A percentile compares a stretch with the other conserved stretches of the same genome.
phyloP scores from a whole-genome alignment of 73 alveolate species.

The Blepharisma japonicum region DNA sequence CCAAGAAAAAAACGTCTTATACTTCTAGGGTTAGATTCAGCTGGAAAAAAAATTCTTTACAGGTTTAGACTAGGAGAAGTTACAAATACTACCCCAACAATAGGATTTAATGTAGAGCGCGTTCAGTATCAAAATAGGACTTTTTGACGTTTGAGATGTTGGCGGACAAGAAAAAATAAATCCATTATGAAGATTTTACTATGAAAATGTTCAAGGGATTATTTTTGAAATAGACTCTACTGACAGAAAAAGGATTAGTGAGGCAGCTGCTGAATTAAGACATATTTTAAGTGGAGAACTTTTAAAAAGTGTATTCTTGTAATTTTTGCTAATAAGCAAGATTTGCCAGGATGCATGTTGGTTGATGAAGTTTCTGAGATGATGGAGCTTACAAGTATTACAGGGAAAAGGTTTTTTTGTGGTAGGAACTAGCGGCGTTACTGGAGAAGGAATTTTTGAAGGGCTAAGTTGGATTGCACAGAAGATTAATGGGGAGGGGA shows the following conservation, averaged over 20 bases:
- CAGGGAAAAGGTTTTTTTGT: no score
- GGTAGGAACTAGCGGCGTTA: no score
- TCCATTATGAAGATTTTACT: conserved; percentile 47
- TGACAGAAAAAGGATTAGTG: conserved; percentile 91
- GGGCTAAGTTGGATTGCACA: neutral
- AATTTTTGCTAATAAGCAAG: conserved; percentile 61
- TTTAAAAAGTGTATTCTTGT: conserved; percentile 51
- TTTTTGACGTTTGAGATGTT: conserved; percentile 84
- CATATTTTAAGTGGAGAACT: conserved; percentile 31
- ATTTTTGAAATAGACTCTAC: conserved; percentile 95
- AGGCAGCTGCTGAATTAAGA: conserved; percentile 54
- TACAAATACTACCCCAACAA: conserved; percentile 58
- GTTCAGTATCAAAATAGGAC: conserved; percentile 74
- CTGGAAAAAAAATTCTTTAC: neutral
- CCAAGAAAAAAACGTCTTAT: no score
- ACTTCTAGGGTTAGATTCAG: conserved; percentile 17
- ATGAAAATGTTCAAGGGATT: conserved; percentile 87
- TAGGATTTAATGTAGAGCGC: conserved; percentile 75
- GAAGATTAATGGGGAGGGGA: no score
- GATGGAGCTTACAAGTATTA: no score
- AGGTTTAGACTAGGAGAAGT: conserved; percentile 29
- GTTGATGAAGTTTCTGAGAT: neutral
- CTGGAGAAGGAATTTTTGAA: neutral
- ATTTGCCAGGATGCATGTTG: neutral
- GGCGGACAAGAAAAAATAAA: conserved; percentile 53